A percentile compares a stretch with the other conserved stretches of the same genome.
Evolutionary conservation across 139 green algal genomes (phyloP).

Genomic region (Asterochloris erici): DNA sequence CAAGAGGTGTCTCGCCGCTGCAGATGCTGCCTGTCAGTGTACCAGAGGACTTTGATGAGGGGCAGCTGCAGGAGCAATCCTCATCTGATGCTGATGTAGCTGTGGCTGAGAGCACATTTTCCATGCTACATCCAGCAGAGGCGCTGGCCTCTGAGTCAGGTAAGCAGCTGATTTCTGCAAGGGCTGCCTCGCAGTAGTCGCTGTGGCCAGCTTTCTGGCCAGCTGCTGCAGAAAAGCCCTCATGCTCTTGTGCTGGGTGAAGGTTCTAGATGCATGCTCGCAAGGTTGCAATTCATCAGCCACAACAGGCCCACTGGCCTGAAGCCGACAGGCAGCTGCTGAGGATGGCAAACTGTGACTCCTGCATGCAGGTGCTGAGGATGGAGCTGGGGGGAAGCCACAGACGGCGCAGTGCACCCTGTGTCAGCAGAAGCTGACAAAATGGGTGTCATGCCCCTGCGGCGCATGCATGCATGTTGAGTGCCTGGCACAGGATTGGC

Average conservation of each 20-base stretch:
- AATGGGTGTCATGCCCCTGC: conserved; percentile 44
- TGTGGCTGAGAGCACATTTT: background rate
- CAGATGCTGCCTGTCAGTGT: conserved; percentile 37
- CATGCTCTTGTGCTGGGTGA: background rate
- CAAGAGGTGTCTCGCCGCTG: background rate
- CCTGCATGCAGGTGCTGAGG: background rate
- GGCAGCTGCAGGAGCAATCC: background rate
- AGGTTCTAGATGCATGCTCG: background rate
- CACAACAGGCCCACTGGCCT: background rate
- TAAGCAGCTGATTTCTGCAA: background rate
- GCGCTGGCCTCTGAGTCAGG: background rate
- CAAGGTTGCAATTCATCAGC: background rate
- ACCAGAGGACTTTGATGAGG: conserved; percentile 29
- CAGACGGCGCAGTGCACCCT: conserved; percentile 22
- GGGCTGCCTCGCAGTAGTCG: background rate
- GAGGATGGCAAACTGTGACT: conserved; percentile 3
- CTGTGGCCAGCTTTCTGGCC: background rate
- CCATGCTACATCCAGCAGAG: background rate
- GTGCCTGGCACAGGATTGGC: conserved; percentile 48
- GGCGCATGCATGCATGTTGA: conserved; percentile 36
- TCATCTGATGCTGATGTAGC: background rate
- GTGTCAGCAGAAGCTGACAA: conserved; percentile 33
- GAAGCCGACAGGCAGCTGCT: background rate
- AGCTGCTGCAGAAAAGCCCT: background rate
- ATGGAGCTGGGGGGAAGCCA: conserved; percentile 1